A percentile compares a stretch with the other conserved stretches of the same genome.
Conservation (phyloP, 2,329 filamentous ascomycete species). For the Microcyclosporella mali region DNA sequence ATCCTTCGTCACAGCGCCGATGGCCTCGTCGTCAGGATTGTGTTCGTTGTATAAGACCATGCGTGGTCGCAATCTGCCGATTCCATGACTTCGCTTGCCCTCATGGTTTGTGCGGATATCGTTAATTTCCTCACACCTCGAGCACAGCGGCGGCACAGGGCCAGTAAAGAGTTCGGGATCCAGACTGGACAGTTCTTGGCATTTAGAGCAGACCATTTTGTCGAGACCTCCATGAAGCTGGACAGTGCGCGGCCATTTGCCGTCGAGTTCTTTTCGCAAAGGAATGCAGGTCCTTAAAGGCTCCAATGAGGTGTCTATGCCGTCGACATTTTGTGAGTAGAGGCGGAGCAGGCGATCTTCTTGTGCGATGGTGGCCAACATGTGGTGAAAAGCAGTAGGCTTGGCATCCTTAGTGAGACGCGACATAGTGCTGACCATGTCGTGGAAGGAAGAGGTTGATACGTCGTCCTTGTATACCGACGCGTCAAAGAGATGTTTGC, state of each 20-base stretch:
- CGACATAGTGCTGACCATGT: conserved; percentile 88
- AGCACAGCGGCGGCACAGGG: conserved; percentile 74
- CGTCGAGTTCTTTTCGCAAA: conserved; percentile 61
- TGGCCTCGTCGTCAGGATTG: conserved; percentile 93
- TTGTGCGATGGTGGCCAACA: conserved; percentile 81
- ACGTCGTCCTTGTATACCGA: conserved; percentile 91
- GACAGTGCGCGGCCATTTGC: conserved; percentile 86
- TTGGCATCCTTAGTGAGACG: conserved; percentile 68
- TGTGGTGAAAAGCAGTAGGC: conserved; percentile 86
- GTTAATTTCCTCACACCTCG: conserved; percentile 67
- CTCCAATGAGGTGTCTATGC: conserved; percentile 77
- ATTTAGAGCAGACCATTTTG: conserved; percentile 97
- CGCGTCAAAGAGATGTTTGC: conserved; percentile 93
- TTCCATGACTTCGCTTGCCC: conserved; percentile 86
- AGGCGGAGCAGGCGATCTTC: conserved; percentile 83
- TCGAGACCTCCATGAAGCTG: conserved; percentile 90
- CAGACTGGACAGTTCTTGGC: conserved; percentile 68
- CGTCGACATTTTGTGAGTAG: conserved; percentile 96
- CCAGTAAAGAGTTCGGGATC: conserved; percentile 75
- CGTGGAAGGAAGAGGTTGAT: conserved; percentile 85
- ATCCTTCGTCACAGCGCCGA: conserved; percentile 80
- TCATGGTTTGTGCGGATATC: conserved; percentile 65
- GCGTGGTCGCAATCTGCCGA: conserved; percentile 80
- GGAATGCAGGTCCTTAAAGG: conserved; percentile 77
- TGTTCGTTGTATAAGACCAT: conserved; percentile 98